Base-by-base conservation (phyloP, 441 rosid species). In the Viola pubescens region DNA sequence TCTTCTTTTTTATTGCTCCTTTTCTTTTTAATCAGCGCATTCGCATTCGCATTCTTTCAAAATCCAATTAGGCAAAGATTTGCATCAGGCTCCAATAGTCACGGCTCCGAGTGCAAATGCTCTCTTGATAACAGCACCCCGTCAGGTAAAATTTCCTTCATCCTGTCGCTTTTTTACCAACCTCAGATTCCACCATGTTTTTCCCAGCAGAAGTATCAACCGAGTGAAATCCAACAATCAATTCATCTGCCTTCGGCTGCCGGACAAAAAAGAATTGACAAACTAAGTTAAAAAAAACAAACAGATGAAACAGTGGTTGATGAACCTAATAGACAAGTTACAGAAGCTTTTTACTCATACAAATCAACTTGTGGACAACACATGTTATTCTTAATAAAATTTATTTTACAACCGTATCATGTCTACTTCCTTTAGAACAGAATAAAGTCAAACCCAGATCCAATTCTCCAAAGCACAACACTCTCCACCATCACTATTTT, bases 201-300 rank as follows among this genome's bases (percentile, higher is more conserved):
- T 58, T 46, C 0, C 34, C 47, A 39, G 46, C 26, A 19, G 67
- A 52, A 56, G 61, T 38, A 37, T 42, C 61, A n/a, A 57, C 7
- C 4, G 54, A 58, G 53, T 58, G 61, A 7, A 71, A 43, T 53
- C 43, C 37, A 11, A 50, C 3, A 12, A 53, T 44, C 43, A 60
- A 40, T 11, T 56, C 76, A 59, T 63, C 49, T 46, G 48, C 60
- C 56, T 52, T 60, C 52, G 19, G 57, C 66, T 45, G 60, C 43
- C 37, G 58, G 42, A 55, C 11, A 8, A 16, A 44, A 10, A 16
- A 12, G 1, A 14, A 40, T 16, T 16, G 49, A 9, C 13, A 38
- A 3, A 11, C 6, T 12, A 11, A 5, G 40, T 9, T 2, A 14
- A 4, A 0, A 4, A 9, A 45, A 38, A 26, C 48, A 9, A 6